Evolutionary conservation across 2,329 filamentous ascomycete genomes (phyloP), one percentile per base, ranked within the genome.

Genomic region (Pseudogymnoascus sp.): DNA sequence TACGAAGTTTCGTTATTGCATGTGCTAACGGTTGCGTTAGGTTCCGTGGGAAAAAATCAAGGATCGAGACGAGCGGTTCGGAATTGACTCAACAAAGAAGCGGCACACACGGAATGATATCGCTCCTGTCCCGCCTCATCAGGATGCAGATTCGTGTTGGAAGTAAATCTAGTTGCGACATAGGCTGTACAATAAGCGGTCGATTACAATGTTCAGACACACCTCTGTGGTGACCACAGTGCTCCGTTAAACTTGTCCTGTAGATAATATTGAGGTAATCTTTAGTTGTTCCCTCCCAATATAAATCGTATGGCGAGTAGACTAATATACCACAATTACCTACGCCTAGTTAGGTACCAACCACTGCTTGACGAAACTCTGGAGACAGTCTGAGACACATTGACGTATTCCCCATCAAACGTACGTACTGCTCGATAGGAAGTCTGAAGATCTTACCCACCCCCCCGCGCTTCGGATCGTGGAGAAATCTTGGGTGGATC

Each of bases 11-110:
- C 36, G n/a, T 26, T 35, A 44, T 47, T 24, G 67, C 67, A 3
- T 54, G 67, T 60, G 62, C 67, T 58, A 67, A 65, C 40, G 72
- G 47, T 61, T 75, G 54, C 68, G 72, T 40, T 68, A 69, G 61
- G 69, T 77, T 62, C 69, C 66, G 6, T 66, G 63, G 64, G 63
- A 65, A 10, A 68, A 66, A 39, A 47, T 84, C 15, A 74, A 71
- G 41, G 81, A 79, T 29, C 74, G 84, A 64, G 81, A 87, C 72
- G 62, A 71, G 70, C 77, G 79, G 66, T 83, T 83, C 71, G 78
- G 78, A 0, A 76, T 80, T 29, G 76, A 83, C 71, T 76, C 74
- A 62, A 72, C 68, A 70, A 71, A 73, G 62, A 87, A 86, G 75
- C 77, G 72, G 66, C 76, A 81, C 71, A 74, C 75, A 61, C 79